Conservation (phyloP, 2,329 filamentous ascomycete genomes). For the Helminthosporium solani region DNA sequence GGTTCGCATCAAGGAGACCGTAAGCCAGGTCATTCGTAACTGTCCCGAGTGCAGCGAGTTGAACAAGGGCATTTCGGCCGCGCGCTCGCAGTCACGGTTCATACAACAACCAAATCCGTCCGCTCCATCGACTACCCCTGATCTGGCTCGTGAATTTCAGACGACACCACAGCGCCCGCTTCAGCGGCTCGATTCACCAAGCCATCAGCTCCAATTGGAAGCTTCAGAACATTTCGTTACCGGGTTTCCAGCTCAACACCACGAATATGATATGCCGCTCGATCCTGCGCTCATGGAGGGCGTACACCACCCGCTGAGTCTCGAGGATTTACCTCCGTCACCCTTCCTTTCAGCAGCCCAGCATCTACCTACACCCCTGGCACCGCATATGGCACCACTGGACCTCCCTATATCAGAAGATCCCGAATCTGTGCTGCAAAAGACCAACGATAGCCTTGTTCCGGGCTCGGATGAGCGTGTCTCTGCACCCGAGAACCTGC, state of each 20-base stretch:
- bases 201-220: constrained; percentile 31
- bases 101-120: constrained; percentile 1
- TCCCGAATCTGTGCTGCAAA: constrained; percentile 4
- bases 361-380: constrained; percentile 2
- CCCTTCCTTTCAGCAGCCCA: constrained; percentile 35
- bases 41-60: constrained; percentile 84
- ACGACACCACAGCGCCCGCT: constrained; percentile 12
- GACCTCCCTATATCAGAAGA: constrained; percentile 10
- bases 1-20: constrained; percentile 97
- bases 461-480: constrained; percentile 9
- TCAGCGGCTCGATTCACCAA: constrained; percentile 26
- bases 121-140: constrained; percentile 1
- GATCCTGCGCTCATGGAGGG: constrained; percentile 62
- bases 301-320: constrained; percentile 14
- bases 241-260: constrained; percentile 42
- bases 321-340: constrained; percentile 36
- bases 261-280: constrained; percentile 56
- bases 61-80: constrained; percentile 36
- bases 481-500: constrained; percentile 27
- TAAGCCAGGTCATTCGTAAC: constrained; percentile 89
- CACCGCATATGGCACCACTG: constrained; percentile 12
- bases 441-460: constrained; percentile 6
- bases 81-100: constrained; percentile 18
- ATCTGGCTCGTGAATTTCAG: constrained; percentile 1
- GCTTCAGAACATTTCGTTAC: constrained; percentile 34